Evolutionary conservation across 768 basidiomycete genomes (phyloP).

Genomic region (Phaeotremella fagi): DNA sequence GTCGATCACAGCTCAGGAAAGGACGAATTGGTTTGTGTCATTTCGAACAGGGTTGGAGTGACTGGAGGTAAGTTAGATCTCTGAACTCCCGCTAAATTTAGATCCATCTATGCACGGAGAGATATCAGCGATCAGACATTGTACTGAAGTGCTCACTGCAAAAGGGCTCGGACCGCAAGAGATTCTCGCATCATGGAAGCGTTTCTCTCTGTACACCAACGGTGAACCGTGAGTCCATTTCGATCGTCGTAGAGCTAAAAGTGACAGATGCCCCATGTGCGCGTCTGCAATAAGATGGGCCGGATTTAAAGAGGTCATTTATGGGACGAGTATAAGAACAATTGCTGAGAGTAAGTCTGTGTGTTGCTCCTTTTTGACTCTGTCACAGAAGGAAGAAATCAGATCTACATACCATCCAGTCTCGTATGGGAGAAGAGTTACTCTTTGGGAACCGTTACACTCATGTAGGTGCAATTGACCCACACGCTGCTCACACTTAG

Average conservation of each 20-base stretch:
- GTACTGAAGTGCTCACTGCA: conserved; percentile 29
- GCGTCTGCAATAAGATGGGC: conserved; percentile 36
- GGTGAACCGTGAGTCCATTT: conserved; percentile 34
- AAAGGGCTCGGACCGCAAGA: conserved; percentile 22
- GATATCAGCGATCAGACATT: conserved; percentile 32
- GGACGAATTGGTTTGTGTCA: conserved; percentile 38
- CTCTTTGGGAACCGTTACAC: conserved; percentile 25
- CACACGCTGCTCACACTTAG: not conserved
- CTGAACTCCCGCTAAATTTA: not conserved
- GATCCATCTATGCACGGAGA: conserved; percentile 39
- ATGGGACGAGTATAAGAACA: conserved; percentile 30
- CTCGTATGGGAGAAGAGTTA: conserved; percentile 34
- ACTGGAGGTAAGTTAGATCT: conserved; percentile 27
- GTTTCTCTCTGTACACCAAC: conserved; percentile 35
- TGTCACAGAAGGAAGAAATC: conserved; percentile 28
- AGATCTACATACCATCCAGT: conserved; percentile 40
- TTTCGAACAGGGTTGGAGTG: conserved; percentile 28
- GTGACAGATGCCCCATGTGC: conserved; percentile 23
- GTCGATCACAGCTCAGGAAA: conserved; percentile 36
- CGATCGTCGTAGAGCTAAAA: not conserved
- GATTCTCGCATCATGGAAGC: conserved; percentile 32
- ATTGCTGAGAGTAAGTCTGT: conserved; percentile 24
- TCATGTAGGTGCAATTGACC: conserved; percentile 10
- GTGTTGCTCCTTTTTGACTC: not conserved
- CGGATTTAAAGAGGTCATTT: conserved; percentile 38